phyloP scores from a whole-genome alignment of 169 alveolate genomes.

The Eimeria tenella region DNA sequence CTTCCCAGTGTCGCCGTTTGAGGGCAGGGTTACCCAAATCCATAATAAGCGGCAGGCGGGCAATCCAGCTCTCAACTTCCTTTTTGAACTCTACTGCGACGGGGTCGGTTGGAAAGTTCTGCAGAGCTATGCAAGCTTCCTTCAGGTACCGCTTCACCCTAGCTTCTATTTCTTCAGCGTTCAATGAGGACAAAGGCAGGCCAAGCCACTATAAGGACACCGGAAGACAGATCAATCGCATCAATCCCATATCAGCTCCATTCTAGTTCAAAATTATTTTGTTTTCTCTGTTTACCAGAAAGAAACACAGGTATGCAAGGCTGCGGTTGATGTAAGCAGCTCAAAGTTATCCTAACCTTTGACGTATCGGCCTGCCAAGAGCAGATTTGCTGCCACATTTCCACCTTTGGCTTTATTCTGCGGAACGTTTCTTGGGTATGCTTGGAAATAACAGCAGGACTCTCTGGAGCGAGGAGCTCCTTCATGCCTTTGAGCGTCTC shows the following conservation, averaged over 20 bases:
- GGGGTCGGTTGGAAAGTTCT: conserved; percentile 55
- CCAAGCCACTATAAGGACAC: conserved; percentile 52
- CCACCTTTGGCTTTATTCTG: conserved; percentile 69
- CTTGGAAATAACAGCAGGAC: conserved; percentile 73
- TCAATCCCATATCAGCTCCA: not conserved
- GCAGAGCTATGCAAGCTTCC: conserved; percentile 71
- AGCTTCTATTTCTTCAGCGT: conserved; percentile 61
- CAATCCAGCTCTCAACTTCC: conserved; percentile 83
- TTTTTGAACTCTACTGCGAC: conserved; percentile 81
- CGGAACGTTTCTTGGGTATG: conserved; percentile 45
- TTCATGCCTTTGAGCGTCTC: conserved; percentile 66
- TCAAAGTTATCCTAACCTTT: conserved; percentile 12
- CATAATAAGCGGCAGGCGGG: conserved; percentile 85
- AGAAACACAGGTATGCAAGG: not conserved
- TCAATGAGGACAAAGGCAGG: conserved; percentile 57
- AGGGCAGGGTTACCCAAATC: conserved; percentile 88
- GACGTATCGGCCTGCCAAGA: conserved; percentile 60
- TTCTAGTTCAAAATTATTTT: not conserved
- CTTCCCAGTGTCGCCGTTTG: conserved; percentile 89
- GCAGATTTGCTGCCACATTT: conserved; percentile 67
- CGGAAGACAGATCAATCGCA: not conserved
- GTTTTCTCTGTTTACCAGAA: not conserved
- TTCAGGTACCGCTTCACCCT: conserved; percentile 43
- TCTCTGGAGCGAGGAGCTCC: conserved; percentile 73
- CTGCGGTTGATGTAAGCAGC: not conserved